These are phyloP conservation scores for Malbranchea zuffiana DNA, from an alignment of 2,329 filamentous ascomycete species.

Conservation along the genomic window DNA sequence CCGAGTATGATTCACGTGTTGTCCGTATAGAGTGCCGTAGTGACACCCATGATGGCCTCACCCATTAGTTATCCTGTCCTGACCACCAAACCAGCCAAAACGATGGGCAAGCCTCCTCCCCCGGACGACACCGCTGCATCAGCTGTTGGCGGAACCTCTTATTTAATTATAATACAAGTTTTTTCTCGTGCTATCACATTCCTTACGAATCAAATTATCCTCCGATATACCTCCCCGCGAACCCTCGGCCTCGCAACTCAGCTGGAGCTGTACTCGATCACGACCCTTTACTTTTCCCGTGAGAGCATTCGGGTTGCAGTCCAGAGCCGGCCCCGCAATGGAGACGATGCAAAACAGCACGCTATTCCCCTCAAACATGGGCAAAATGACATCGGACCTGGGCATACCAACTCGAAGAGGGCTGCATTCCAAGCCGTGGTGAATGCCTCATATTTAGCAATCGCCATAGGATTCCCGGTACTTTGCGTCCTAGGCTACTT, in stretches of 20 bases:
- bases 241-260: conserved; percentile 79
- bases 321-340: conserved; percentile 55
- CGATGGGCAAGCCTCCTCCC: too few relatives aligned
- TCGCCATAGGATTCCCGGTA: conserved; percentile 56
- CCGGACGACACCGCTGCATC: too few relatives aligned
- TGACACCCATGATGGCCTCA: too few relatives aligned
- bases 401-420: too few relatives aligned
- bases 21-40: too few relatives aligned
- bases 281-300: conserved; percentile 86
- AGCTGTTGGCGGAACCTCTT: conserved; percentile 69
- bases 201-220: conserved; percentile 76
- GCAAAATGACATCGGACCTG: too few relatives aligned
- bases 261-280: conserved; percentile 84
- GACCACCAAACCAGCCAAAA: too few relatives aligned
- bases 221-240: conserved; percentile 76
- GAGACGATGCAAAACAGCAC: conserved; percentile 17
- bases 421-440: conserved; percentile 58
- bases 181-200: conserved; percentile 83
- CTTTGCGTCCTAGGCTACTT: conserved; percentile 53
- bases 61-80: too few relatives aligned
- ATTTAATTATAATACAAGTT: conserved; percentile 80
- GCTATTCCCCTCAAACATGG: too few relatives aligned
- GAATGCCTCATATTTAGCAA: conserved; percentile 75
- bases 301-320: conserved; percentile 87
- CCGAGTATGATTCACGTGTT: too few relatives aligned